Base-by-base conservation (phyloP, 2,329 filamentous ascomycete genomes). In the Penicillium carneum region DNA sequence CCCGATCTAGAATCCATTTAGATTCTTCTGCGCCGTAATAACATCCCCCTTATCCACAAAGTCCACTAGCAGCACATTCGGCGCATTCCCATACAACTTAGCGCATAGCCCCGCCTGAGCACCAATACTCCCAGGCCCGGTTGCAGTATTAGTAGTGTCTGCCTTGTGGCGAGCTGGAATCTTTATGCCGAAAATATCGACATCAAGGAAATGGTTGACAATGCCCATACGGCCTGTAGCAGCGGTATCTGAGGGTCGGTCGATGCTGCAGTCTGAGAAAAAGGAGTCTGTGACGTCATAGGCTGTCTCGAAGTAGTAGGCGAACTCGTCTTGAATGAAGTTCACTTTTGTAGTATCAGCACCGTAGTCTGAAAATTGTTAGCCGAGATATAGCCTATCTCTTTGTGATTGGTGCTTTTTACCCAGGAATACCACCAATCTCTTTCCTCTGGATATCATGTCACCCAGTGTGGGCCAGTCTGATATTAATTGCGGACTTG, bases 141-240 rank as follows among this genome's bases (percentile, higher is more conserved):
- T 74, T 4, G 75, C 76, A 8, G 80, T 78, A 58, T 83, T 83
- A 0, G 82, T 83, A 20, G 64, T 74, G 3, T 58, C 62, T 12
- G 79, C 78, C 14, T 68, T 72, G 4, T 69, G 63, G 16, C 79
- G 72, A 56, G 82, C 79, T 6, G 82, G 82, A n/a, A 82, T 67
- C 38, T 76, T 66, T 14, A 81, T 71, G 7, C 80, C 80, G 0
- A 79, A 57, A 33, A 81, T 65, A 51, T 81, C 74, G 10, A 77
- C 65, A 62, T 83, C 78, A 2, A 83, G 69, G 63, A 82, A 82
- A 66, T 84, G 82, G 59, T 83, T 84, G 61, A 83, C 75, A 38
- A 83, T 74, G 57, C 80, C 80, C 80, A 83, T 82, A 4, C 78
- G 74, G 12, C 76, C 79, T 4, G 74, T 69, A 6, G 76, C 64